Evolutionary conservation across 2,329 filamentous ascomycete genomes (phyloP), one percentile per base, ranked within the genome.

Genomic region (Aspergillus proliferans): DNA sequence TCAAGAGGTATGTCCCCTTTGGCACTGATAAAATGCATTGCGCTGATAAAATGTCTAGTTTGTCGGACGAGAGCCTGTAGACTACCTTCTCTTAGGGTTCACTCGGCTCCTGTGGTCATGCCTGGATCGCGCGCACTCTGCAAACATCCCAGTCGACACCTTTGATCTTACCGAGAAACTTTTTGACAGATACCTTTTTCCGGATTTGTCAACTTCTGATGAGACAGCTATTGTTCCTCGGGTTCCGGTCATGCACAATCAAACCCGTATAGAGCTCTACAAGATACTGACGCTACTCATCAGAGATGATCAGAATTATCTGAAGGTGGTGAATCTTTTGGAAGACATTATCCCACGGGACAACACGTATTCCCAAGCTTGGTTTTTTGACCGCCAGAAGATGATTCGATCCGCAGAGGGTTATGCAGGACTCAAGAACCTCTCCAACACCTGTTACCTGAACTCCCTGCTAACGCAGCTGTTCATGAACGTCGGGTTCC

Each of bases 371-470:
- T 80, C 87, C 0, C 71, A 86, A 3, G 72, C 72, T 4, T 80
- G 76, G 61, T 68, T 74, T 43, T 85, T 87, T 52, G 87, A 92
- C 45, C 77, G 84, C 30, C 70, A 69, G 36, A 84, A 81, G 59
- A 80, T 82, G 14, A 79, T 94, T n/a, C 83, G 89, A 53, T 83
- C 88, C 2, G 71, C 81, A 1, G 87, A 87, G 53, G 90, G 89
- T 18, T 95, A 95, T 64, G 83, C 87, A n/a, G 93, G 93, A 1
- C 71, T 98, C n/a, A 80, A 80, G 49, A 98, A 98, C 61, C 78
- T 96, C 14, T 93, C 89, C 8, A 95, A 96, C 64, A 97, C 94
- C 0, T 98, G 93, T 70, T 98, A 98, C 65, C 80, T 97, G 64
- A 98, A 98, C 66, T 97, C 93, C 0, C 75, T 98, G 0, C 79